Percentiles rank a stretch among this genome's conserved stretches.
phyloP scores from a whole-genome alignment of 2,329 filamentous ascomycete species.

The Aspergillus novofumigatus region DNA sequence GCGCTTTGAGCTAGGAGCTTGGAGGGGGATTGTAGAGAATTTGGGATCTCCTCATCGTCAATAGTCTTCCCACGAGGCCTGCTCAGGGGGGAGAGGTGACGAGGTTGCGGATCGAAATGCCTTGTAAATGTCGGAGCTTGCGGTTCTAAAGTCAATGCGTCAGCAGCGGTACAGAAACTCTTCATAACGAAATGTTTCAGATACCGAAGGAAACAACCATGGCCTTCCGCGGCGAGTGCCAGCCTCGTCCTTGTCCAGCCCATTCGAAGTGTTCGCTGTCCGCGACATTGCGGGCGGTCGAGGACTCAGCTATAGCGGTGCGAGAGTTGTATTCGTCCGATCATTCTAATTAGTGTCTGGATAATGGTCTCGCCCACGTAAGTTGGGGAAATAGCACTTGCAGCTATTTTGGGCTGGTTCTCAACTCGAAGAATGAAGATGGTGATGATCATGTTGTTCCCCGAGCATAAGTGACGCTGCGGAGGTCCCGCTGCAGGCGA shows the following conservation, averaged over 20 bases:
- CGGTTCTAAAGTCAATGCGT: constrained; percentile 59
- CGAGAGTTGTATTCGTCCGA: neutral
- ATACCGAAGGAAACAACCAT: constrained; percentile 51
- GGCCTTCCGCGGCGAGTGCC: constrained; percentile 42
- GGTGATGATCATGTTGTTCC: neutral
- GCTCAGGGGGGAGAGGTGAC: constrained; percentile 58
- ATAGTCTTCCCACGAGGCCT: constrained; percentile 58
- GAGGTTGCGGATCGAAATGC: constrained; percentile 82
- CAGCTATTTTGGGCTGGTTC: neutral
- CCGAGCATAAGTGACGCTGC: neutral
- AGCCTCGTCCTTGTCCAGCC: constrained; percentile 21
- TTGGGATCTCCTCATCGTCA: constrained; percentile 71
- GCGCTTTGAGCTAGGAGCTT: constrained; percentile 59
- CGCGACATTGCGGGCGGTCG: constrained; percentile 17
- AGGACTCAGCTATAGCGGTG: constrained; percentile 10
- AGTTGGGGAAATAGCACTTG: neutral
- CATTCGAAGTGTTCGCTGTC: constrained; percentile 13
- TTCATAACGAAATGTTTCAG: constrained; percentile 2
- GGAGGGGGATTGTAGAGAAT: constrained; percentile 60
- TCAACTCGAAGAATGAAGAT: neutral
- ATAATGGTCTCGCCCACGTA: neutral
- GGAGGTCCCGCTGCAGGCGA: constrained; percentile 5
- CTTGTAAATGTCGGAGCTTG: constrained; percentile 80
- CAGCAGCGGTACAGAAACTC: neutral
- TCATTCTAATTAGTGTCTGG: constrained; percentile 17